phyloP scores from a whole-genome alignment of 805 yeast species.

The Yarrowia divulgata region DNA sequence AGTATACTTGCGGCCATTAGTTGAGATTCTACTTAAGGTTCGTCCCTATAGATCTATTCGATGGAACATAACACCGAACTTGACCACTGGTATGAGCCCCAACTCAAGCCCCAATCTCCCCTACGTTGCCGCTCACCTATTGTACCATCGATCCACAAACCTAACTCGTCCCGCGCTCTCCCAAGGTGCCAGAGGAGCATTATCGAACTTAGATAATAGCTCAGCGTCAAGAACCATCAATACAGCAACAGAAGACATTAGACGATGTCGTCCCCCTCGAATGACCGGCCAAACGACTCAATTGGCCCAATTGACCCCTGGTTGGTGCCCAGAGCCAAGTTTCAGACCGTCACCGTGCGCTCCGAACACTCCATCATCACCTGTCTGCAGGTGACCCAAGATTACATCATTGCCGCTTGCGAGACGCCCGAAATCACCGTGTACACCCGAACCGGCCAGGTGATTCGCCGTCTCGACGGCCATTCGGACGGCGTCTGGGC shows the following conservation, averaged over 20 bases:
- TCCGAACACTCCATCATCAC: slow-evolving; percentile 52
- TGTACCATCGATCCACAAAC: slow-evolving; percentile 20
- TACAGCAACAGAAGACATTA: slow-evolving; percentile 7
- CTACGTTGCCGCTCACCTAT: neutral
- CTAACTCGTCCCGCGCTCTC: slow-evolving; percentile 23
- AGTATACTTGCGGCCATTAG: too few relatives aligned
- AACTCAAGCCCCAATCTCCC: too few relatives aligned
- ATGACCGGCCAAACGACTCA: slow-evolving; percentile 21
- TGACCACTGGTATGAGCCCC: too few relatives aligned
- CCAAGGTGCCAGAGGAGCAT: slow-evolving; percentile 32
- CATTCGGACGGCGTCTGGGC: slow-evolving; percentile 99
- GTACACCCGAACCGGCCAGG: slow-evolving; percentile 52
- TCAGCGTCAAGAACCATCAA: slow-evolving; percentile 3
- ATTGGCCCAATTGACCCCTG: slow-evolving; percentile 36
- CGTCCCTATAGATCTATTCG: too few relatives aligned
- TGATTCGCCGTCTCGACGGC: slow-evolving; percentile 87
- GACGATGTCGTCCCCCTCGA: neutral
- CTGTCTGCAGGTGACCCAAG: slow-evolving; percentile 51
- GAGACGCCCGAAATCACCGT: slow-evolving; percentile 55
- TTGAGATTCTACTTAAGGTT: too few relatives aligned
- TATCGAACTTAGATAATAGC: slow-evolving; percentile 35
- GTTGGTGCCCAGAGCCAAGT: slow-evolving; percentile 24
- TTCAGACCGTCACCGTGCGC: slow-evolving; percentile 43
- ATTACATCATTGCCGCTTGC: slow-evolving; percentile 54
- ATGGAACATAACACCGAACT: too few relatives aligned